Evolutionary conservation across 768 basidiomycete genomes (phyloP).

Genomic region (Hygrocybe punicea): DNA sequence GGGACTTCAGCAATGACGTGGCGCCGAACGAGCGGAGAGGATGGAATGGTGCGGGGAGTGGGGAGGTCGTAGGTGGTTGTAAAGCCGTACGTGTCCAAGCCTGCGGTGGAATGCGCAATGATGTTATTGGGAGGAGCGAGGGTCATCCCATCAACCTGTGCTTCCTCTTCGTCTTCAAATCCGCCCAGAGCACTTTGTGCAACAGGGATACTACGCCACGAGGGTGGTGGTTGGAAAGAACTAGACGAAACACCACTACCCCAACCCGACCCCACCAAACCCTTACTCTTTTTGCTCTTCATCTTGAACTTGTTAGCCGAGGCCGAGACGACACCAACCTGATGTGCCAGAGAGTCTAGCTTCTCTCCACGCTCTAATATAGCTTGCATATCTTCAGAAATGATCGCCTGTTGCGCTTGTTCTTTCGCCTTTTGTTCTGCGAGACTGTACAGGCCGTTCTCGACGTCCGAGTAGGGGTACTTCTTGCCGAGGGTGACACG

Average conservation of each 20-base stretch:
- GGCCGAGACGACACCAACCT: too few relatives aligned
- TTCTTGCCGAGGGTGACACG: background rate
- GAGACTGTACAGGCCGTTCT: slow-evolving; percentile 2
- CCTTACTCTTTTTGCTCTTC: too few relatives aligned
- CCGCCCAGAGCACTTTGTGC: background rate
- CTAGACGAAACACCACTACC: too few relatives aligned
- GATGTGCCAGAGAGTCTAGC: too few relatives aligned
- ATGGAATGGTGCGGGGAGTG: slow-evolving; percentile 3
- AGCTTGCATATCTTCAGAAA: background rate
- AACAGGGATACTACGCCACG: background rate
- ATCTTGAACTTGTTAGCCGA: too few relatives aligned
- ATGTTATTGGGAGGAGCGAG: background rate
- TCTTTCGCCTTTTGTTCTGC: background rate
- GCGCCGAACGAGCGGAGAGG: background rate
- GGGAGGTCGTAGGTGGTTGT: slow-evolving; percentile 6
- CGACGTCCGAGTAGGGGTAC: background rate
- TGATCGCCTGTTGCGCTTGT: background rate
- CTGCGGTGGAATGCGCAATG: background rate
- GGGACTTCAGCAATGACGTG: slow-evolving; percentile 5
- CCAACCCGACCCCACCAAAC: too few relatives aligned
- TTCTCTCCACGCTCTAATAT: background rate
- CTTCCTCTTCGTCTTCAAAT: background rate
- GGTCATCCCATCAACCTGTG: background rate
- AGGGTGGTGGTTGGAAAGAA: background rate
- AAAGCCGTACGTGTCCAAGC: slow-evolving; percentile 4